Evolutionary conservation across 371 early-diverging fungal species (phyloP), one percentile per base, ranked within the genome.

Genomic region (Dichotomocladium elegans): DNA sequence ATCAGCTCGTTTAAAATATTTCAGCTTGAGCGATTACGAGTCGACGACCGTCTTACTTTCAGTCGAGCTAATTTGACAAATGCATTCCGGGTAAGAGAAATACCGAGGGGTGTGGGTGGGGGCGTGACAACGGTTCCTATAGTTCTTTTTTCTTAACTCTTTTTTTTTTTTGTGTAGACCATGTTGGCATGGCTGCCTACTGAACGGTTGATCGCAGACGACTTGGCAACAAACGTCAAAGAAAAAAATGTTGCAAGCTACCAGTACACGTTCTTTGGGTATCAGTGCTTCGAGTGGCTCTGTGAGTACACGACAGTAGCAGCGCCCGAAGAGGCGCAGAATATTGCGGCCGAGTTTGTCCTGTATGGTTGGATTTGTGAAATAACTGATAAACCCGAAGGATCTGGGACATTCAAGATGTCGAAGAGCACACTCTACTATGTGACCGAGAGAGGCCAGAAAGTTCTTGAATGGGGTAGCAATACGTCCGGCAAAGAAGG

Each of bases 281-380:
- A 68, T 31, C 73, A 72, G 30, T 68, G 73, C 41, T 63, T 66
- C 53, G 86, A 82, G 31, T 87, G 86, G 86, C 67, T 89, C 26
- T 61, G 79, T 47, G 80, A 80, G 37, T 75, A 82, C 48, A 78
- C 85, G 0, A 75, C 82, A 0, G 79, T 79, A 21, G 74, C 84
- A 25, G 71, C 80, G 30, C 70, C 66, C 14, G 76, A 81, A 47
- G 89, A 89, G 51, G 81, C 85, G 0, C 61, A 77, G 21, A 45
- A 61, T 11, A 61, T 86, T 24, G 82, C 80, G 5, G 63, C 70
- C 19, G 75, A 78, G 46, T 82, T 87, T 70, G 60, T 86, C 6
- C 55, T 66, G 1, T 69, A 68, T 27, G 56, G 77, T 4, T 85
- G 86, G 73, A 78, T 89, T 41, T 63, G 63, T 26, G 76, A 71